Percentiles rank a stretch among this genome's conserved stretches.
These are phyloP conservation scores for Monosporascus sp. DNA, from an alignment of 2,329 filamentous ascomycete species.

Conservation along the genomic window DNA sequence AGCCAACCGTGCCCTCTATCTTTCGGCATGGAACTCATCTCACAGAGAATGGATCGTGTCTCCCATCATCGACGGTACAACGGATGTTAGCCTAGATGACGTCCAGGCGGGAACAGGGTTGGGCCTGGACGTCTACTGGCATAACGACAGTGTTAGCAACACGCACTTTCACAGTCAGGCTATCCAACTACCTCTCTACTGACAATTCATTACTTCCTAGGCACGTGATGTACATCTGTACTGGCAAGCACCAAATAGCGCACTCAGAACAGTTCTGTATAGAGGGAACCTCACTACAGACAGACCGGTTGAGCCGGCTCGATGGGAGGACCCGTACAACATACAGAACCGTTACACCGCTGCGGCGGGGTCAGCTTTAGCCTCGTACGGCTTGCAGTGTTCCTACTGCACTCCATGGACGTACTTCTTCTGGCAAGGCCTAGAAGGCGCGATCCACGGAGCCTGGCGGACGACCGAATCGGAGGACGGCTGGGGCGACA, in stretches of 20 bases:
- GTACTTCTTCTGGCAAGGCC: neutral
- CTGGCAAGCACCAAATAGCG: neutral
- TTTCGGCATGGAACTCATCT: slow-evolving; percentile 1
- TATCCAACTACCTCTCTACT: neutral
- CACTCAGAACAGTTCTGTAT: neutral
- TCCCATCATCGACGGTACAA: neutral
- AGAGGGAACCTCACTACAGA: neutral
- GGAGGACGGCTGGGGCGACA: neutral
- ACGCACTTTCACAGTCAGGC: neutral
- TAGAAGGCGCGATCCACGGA: neutral
- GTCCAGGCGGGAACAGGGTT: neutral
- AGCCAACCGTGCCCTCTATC: slow-evolving; percentile 1
- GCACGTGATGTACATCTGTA: neutral
- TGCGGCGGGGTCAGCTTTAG: neutral
- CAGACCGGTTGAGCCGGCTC: neutral
- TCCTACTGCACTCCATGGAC: neutral
- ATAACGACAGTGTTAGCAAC: neutral
- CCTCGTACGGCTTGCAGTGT: neutral
- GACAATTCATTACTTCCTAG: neutral
- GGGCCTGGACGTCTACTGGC: neutral
- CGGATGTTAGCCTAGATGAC: neutral
- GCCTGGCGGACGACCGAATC: neutral
- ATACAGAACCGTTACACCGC: neutral
- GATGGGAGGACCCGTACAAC: neutral
- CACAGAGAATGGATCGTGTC: slow-evolving; percentile 2